phyloP scores from a whole-genome alignment of 2,329 filamentous ascomycete genomes.

The Cryphonectria naterciae region DNA sequence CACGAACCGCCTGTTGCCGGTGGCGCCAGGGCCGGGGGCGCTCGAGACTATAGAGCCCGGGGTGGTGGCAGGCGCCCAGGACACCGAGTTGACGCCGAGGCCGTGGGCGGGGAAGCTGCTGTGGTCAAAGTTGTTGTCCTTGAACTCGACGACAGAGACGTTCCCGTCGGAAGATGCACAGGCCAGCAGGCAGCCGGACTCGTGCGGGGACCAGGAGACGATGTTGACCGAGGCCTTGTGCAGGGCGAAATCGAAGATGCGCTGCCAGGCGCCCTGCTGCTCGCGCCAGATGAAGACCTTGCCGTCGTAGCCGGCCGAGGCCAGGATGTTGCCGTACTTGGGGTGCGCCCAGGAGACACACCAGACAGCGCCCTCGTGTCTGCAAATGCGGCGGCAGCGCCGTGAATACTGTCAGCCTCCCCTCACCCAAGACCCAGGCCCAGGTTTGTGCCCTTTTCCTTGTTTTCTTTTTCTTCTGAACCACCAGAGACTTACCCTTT shows the following conservation, averaged over 20 bases:
- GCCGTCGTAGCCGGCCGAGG: conserved; percentile 93
- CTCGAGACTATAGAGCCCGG: conserved; percentile 85
- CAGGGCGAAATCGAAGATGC: conserved; percentile 88
- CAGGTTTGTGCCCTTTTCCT: not conserved
- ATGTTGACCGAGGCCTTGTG: conserved; percentile 98
- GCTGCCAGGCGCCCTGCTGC: conserved; percentile 74
- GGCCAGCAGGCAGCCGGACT: conserved; percentile 90
- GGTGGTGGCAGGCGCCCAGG: conserved; percentile 85
- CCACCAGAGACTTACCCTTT: conserved; percentile 70
- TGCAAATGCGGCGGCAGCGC: conserved; percentile 43
- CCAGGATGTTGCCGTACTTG: conserved; percentile 97
- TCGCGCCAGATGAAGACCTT: conserved; percentile 99
- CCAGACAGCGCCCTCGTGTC: conserved; percentile 97
- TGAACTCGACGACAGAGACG: conserved; percentile 94
- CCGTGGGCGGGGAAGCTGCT: conserved; percentile 90
- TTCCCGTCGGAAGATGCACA: conserved; percentile 93
- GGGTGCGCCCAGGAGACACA: conserved; percentile 97
- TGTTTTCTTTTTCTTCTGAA: not conserved
- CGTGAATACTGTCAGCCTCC: conserved; percentile 9
- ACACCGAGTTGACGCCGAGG: conserved; percentile 92
- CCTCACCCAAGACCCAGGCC: too few species aligned
- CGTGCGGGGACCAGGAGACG: conserved; percentile 96
- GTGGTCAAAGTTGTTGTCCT: conserved; percentile 91
- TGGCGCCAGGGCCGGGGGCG: conserved; percentile 60
- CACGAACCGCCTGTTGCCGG: conserved; percentile 79